A percentile compares a stretch with the other conserved stretches of the same genome.
Evolutionary conservation across 495 filamentous ascomycete genomes (phyloP).

Genomic region (Lasiosphaeria ovina): DNA sequence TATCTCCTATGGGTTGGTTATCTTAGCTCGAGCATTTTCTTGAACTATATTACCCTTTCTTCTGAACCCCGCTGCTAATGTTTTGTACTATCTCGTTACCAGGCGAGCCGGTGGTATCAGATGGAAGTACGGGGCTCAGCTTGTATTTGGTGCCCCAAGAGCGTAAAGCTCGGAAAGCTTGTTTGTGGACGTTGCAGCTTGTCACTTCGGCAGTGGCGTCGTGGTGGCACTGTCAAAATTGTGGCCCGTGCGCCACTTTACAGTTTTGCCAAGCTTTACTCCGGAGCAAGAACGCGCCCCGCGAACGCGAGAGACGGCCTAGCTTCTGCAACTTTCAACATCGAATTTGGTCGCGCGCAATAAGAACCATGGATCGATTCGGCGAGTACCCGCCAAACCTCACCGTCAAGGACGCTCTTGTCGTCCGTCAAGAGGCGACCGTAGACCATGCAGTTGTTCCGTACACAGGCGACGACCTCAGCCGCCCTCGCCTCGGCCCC

Average conservation of each 20-base stretch:
- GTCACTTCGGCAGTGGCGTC: no score
- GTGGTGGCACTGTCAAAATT: background rate
- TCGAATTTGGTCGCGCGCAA: background rate
- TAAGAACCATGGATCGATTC: conserved; percentile 52
- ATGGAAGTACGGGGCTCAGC: no score
- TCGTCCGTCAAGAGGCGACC: conserved; percentile 48
- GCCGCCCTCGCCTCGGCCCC: conserved; percentile 67
- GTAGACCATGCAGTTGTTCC: conserved; percentile 58
- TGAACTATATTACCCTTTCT: background rate
- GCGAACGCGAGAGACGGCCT: background rate
- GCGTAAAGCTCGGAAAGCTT: no score
- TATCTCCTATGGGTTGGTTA: background rate
- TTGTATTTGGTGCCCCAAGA: no score
- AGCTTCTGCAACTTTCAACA: conserved; percentile 1
- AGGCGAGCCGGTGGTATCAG: no score
- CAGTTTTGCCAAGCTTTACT: background rate
- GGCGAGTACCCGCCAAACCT: conserved; percentile 58
- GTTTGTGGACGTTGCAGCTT: no score
- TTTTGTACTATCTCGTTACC: no score
- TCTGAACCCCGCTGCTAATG: background rate
- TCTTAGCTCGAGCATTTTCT: background rate
- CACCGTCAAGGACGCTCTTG: conserved; percentile 53
- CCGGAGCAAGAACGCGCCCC: background rate
- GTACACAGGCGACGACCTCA: conserved; percentile 66
- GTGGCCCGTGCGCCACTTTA: background rate